These are phyloP conservation scores for Xylaria sp. DNA, from an alignment of 2,329 filamentous ascomycete species.

Conservation along the genomic window DNA sequence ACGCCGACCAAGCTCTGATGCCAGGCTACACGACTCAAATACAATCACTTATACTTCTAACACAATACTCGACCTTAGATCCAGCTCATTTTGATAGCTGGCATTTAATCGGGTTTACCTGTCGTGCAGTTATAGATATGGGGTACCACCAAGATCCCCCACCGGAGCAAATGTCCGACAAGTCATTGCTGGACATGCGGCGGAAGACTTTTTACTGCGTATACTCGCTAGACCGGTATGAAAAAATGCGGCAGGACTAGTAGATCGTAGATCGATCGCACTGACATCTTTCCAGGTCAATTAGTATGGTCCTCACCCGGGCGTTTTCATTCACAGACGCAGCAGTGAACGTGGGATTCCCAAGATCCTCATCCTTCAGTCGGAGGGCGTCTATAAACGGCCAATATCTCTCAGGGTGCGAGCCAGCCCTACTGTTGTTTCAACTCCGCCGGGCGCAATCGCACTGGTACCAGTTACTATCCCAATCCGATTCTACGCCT, in stretches of 20 bases:
- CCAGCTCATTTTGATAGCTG: constrained; percentile 93
- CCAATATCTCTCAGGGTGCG: constrained; percentile 63
- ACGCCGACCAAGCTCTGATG: constrained; percentile 83
- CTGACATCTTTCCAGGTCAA: constrained; percentile 54
- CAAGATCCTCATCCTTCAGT: constrained; percentile 60
- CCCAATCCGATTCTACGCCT: constrained; percentile 78
- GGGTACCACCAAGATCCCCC: constrained; percentile 94
- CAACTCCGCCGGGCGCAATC: constrained; percentile 88
- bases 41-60: constrained; percentile 85
- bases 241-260: constrained; percentile 3
- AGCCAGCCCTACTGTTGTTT: constrained; percentile 81
- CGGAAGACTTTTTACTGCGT: constrained; percentile 90
- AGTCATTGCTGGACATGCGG: constrained; percentile 77
- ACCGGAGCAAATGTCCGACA: constrained; percentile 72
- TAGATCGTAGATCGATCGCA: not conserved
- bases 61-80: constrained; percentile 89
- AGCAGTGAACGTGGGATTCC: constrained; percentile 82
- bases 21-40: constrained; percentile 88
- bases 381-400: constrained; percentile 55
- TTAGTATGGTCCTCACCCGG: constrained; percentile 86
- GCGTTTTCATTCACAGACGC: constrained; percentile 96
- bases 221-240: constrained; percentile 86
- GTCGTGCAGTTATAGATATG: constrained; percentile 85
- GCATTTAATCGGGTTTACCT: constrained; percentile 91
- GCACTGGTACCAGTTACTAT: constrained; percentile 87